Conservation (phyloP, 371 early-diverging fungal species). For the Rhizopus stolonifer region DNA sequence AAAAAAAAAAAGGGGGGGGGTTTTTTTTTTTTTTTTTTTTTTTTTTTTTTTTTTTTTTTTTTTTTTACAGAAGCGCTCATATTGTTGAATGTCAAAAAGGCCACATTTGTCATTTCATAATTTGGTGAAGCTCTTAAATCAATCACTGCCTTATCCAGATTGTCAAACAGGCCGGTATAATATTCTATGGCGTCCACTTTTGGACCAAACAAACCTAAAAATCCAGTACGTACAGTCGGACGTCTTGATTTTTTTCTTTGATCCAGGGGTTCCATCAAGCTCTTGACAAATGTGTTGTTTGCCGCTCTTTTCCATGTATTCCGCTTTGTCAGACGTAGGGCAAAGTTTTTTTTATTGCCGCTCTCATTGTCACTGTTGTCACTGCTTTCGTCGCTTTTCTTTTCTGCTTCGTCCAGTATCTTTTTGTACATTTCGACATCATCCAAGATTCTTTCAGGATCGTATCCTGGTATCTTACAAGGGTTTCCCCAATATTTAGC, state of each 20-base stretch:
- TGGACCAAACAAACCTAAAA: constrained; percentile 34
- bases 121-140: constrained; percentile 27
- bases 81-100: constrained; percentile 45
- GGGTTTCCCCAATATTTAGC: constrained; percentile 52
- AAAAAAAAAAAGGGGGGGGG: too few species aligned
- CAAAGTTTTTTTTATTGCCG: too few species aligned
- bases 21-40: too few species aligned
- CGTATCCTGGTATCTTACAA: constrained; percentile 37
- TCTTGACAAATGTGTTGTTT: constrained; percentile 18
- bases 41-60: too few species aligned
- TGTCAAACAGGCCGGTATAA: constrained; percentile 40
- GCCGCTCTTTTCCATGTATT: constrained; percentile 18
- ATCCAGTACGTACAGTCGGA: constrained; percentile 33
- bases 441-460: constrained; percentile 43
- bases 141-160: constrained; percentile 29
- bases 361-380: too few species aligned
- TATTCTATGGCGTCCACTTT: constrained; percentile 49
- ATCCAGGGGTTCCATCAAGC: constrained; percentile 13
- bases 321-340: too few species aligned
- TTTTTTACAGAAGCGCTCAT: constrained; percentile 48
- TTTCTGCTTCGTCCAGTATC: constrained; percentile 21
- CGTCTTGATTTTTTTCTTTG: constrained; percentile 12
- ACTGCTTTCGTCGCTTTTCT: constrained; percentile 5
- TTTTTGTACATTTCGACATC: constrained; percentile 32
- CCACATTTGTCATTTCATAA: constrained; percentile 42